Conservation (phyloP, 2,329 filamentous ascomycete species). For the Fusarium sp. region DNA sequence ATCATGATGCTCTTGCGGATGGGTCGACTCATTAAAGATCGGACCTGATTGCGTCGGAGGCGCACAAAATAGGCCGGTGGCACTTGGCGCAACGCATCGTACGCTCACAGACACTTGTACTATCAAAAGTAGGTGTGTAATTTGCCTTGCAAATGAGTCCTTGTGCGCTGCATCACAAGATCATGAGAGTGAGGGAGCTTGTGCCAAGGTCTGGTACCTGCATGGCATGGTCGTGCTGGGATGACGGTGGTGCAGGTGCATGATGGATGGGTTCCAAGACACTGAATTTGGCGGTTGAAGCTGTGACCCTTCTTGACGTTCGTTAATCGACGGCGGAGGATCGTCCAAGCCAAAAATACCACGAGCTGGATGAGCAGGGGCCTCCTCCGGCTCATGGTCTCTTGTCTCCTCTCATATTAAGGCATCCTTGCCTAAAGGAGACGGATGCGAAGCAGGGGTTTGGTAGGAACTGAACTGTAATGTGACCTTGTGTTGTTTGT, state of each 20-base stretch:
- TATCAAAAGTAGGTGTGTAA: slow-evolving; percentile 10
- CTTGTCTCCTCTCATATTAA: not conserved
- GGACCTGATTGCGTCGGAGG: slow-evolving; percentile 18
- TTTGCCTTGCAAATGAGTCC: slow-evolving; percentile 27
- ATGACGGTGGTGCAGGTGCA: not conserved
- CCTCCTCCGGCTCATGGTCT: not conserved
- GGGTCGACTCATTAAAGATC: slow-evolving; percentile 7
- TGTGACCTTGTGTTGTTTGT: not conserved
- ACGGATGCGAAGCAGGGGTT: not conserved
- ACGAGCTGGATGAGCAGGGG: slow-evolving; percentile 22
- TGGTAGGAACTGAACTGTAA: not conserved
- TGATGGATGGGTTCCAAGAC: not conserved
- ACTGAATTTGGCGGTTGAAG: slow-evolving; percentile 9
- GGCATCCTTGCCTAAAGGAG: not conserved
- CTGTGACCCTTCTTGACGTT: slow-evolving; percentile 30
- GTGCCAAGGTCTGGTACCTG: slow-evolving; percentile 11
- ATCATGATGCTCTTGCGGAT: not conserved
- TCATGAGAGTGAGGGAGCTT: slow-evolving; percentile 14
- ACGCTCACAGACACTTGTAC: slow-evolving; percentile 16
- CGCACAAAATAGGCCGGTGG: slow-evolving; percentile 16
- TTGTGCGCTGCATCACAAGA: slow-evolving; percentile 26
- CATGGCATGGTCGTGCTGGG: slow-evolving; percentile 6
- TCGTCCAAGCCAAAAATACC: slow-evolving; percentile 27
- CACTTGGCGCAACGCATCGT: slow-evolving; percentile 12
- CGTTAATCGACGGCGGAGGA: slow-evolving; percentile 41